phyloP scores from a whole-genome alignment of 2,329 filamentous ascomycete genomes.

The Aspergillus glaucus region DNA sequence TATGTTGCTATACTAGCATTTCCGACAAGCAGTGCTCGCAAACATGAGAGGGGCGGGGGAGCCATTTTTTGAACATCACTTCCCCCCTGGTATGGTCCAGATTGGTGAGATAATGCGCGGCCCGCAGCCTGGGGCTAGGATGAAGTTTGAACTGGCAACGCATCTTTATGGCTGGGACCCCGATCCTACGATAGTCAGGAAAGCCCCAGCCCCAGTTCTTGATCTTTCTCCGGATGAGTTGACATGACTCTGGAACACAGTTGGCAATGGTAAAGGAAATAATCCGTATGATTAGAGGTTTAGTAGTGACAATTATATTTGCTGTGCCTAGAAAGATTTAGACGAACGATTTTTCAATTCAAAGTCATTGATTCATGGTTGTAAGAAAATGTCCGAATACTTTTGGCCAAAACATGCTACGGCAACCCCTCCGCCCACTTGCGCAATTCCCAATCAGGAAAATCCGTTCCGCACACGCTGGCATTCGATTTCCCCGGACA shows the following conservation, averaged over 20 bases:
- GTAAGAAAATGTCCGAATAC: not conserved
- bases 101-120: slow-evolving; percentile 5
- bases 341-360: not conserved
- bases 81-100: slow-evolving; percentile 13
- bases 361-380: not conserved
- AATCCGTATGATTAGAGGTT: no score
- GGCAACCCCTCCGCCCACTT: not conserved
- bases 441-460: not conserved
- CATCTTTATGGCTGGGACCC: not conserved
- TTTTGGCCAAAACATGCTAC: not conserved
- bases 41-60: slow-evolving; percentile 18
- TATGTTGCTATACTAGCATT: slow-evolving; percentile 14
- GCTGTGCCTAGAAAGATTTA: not conserved
- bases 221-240: no score
- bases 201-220: no score
- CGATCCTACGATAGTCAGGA: no score
- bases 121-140: slow-evolving; percentile 1
- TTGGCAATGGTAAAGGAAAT: no score
- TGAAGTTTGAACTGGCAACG: slow-evolving; percentile 3
- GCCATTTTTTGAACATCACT: slow-evolving; percentile 14
- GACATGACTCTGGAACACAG: no score
- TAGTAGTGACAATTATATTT: no score
- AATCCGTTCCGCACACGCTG: not conserved
- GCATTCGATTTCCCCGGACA: no score
- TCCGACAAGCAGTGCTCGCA: slow-evolving; percentile 13